Percentiles rank a stretch among this genome's conserved stretches.
These are phyloP conservation scores for Zymoseptoria passerinii DNA, from an alignment of 2,329 filamentous ascomycete genomes.

Conservation along the genomic window DNA sequence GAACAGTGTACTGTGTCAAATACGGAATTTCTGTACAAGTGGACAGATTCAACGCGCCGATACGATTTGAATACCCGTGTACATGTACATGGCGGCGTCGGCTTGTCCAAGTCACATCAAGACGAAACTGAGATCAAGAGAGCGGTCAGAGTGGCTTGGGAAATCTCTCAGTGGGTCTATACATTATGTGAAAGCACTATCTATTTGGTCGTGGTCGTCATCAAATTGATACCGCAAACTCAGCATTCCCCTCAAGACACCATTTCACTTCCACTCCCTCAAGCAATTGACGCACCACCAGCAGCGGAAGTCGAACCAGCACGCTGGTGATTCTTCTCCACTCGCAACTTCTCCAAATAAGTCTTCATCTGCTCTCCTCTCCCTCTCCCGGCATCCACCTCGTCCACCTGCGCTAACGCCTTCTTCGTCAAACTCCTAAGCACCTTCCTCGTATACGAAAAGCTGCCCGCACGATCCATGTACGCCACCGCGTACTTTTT, in stretches of 20 bases:
- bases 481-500: slow-evolving; percentile 86
- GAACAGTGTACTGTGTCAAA: neutral
- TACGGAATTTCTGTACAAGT: neutral
- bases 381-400: slow-evolving; percentile 31
- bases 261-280: neutral
- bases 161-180: neutral
- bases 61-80: neutral
- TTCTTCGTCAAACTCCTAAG: slow-evolving; percentile 38
- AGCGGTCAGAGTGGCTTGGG: neutral
- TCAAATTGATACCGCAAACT: slow-evolving; percentile 7
- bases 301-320: neutral
- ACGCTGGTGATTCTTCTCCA: slow-evolving; percentile 19
- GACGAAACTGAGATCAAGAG: no score
- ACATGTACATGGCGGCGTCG: neutral
- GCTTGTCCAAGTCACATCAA: neutral
- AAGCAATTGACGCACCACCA: neutral
- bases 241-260: neutral
- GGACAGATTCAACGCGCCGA: neutral
- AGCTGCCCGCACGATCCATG: slow-evolving; percentile 81
- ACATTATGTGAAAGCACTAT: neutral
- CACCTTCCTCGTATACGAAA: slow-evolving; percentile 69
- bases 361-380: slow-evolving; percentile 30
- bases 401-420: slow-evolving; percentile 36
- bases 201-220: neutral
- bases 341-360: slow-evolving; percentile 35